Evolutionary conservation across 2,329 filamentous ascomycete species (phyloP), one percentile per base, ranked within the genome.

Genomic region (Nigrospora sphaerica): DNA sequence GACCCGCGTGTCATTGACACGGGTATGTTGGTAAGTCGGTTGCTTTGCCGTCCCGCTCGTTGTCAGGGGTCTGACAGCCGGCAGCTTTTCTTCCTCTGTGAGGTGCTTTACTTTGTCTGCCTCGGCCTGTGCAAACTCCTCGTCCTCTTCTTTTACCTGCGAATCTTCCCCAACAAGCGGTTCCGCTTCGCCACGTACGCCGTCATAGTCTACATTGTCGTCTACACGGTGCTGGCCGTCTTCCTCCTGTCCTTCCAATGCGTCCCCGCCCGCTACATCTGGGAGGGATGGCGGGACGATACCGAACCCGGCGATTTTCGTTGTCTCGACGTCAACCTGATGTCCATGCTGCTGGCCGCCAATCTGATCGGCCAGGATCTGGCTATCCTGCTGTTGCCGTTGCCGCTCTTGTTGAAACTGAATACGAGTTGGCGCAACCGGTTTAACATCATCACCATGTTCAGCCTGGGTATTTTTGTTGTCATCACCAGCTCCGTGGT

Each of bases 221-320:
- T 58, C 3, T 55, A 59, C 3, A 59, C 57, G 9, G n/a, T 54
- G 11, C 37, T 62, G 12, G 52, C 66, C 16, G 42, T 67, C 33
- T 53, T 63, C 14, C 46, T 66, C 39, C 57, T 62, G 44, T 54
- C 64, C n/a, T 64, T 68, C 33, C 66, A 69, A 51, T 68, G 66
- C 51, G 36, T 54, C 1, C 65, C 66, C 1, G 51, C 66, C 40
- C 14, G 49, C 1, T 61, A 53, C 39, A 55, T 58, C 45, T 69
- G 66, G 65, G 49, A 57, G 12, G 57, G 58, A 2, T 65, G 61
- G 62, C 57, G 60, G 32, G 63, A 58, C 4, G 40, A 19, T 18
- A 33, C 42, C 16, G 48, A 48, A 9, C 57, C 52, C 18, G 43
- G 39, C 12, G 14, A 16, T 4, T 54, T 57, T 42, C 18, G 46